A percentile compares a stretch with the other conserved stretches of the same genome.
These are phyloP conservation scores for Suillus variegatus DNA, from an alignment of 768 basidiomycete species.

Conservation along the genomic window DNA sequence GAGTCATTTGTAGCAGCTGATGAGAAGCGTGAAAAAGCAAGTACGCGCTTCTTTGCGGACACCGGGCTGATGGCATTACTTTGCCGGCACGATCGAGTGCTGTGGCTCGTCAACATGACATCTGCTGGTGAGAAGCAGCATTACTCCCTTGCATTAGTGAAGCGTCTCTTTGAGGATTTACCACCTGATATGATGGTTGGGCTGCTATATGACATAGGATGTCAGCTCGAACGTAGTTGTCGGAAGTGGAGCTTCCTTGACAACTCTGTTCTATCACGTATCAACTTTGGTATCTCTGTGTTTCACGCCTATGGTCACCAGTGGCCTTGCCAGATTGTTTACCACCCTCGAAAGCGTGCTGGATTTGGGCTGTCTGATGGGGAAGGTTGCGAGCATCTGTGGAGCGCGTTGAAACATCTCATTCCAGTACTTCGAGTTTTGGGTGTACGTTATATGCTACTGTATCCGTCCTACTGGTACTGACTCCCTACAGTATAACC, in stretches of 20 bases:
- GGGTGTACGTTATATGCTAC: slow-evolving; percentile 15
- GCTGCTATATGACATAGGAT: slow-evolving; percentile 28
- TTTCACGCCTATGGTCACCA: no score
- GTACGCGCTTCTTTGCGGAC: slow-evolving; percentile 17
- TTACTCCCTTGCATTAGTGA: slow-evolving; percentile 20
- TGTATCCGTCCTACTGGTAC: slow-evolving; percentile 1
- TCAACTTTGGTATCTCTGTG: no score
- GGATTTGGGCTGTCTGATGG: no score
- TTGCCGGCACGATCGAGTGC: slow-evolving; percentile 19
- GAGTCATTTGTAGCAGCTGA: slow-evolving; percentile 28
- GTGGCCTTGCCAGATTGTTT: no score
- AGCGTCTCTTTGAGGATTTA: slow-evolving; percentile 19
- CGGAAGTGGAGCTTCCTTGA: slow-evolving; percentile 6
- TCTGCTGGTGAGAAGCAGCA: slow-evolving; percentile 19
- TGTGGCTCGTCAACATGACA: slow-evolving; percentile 20
- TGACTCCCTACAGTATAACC: slow-evolving; percentile 26
- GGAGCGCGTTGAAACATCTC: slow-evolving; percentile 17
- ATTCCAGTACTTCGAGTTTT: slow-evolving; percentile 19
- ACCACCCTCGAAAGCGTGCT: no score
- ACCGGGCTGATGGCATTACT: slow-evolving; percentile 20
- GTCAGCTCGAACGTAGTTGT: slow-evolving; percentile 23
- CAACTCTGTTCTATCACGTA: slow-evolving; percentile 3
- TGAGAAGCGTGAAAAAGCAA: slow-evolving; percentile 21
- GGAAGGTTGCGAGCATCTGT: no score
- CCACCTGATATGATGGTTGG: slow-evolving; percentile 15